Evolutionary conservation across 352 stramenopile genomes (phyloP).

Genomic region (Peronospora tabacina): DNA sequence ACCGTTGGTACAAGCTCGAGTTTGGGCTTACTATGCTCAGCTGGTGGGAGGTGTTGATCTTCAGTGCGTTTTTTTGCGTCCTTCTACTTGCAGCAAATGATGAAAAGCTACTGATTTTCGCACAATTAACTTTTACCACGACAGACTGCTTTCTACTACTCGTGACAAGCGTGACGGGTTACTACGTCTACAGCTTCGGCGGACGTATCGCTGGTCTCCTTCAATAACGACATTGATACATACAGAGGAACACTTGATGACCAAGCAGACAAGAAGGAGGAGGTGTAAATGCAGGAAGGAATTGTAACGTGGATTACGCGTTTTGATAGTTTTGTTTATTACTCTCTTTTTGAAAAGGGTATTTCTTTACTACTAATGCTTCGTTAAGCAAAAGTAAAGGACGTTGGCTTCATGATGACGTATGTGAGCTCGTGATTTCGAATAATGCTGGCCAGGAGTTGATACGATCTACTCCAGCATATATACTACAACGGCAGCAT

Average conservation of each 20-base stretch:
- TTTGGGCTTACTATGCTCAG: slow-evolving; percentile 80
- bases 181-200: slow-evolving; percentile 71
- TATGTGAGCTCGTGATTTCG: slow-evolving; percentile 70
- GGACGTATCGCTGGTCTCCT: slow-evolving; percentile 42
- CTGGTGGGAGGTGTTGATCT: slow-evolving; percentile 73
- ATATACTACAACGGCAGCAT: slow-evolving; percentile 64
- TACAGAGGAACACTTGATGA: slow-evolving; percentile 5
- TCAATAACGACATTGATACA: slow-evolving; percentile 19
- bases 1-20: slow-evolving; percentile 85
- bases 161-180: slow-evolving; percentile 58
- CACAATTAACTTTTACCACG: not conserved
- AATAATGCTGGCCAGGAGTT: slow-evolving; percentile 68
- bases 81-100: not conserved
- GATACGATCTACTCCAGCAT: slow-evolving; percentile 34
- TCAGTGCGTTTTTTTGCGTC: slow-evolving; percentile 48
- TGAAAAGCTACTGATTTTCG: not conserved
- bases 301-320: too few relatives aligned
- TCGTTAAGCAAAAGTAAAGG: not conserved
- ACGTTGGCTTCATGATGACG: slow-evolving; percentile 76
- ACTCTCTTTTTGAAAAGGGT: not conserved
- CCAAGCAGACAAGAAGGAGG: not conserved
- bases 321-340: not conserved
- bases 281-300: not conserved
- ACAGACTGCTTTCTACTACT: slow-evolving; percentile 67
- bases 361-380: not conserved